A percentile compares a stretch with the other conserved stretches of the same genome.
Conservation (phyloP, 2,329 filamentous ascomycete genomes). For the Sporothrix brunneoviolacea region DNA sequence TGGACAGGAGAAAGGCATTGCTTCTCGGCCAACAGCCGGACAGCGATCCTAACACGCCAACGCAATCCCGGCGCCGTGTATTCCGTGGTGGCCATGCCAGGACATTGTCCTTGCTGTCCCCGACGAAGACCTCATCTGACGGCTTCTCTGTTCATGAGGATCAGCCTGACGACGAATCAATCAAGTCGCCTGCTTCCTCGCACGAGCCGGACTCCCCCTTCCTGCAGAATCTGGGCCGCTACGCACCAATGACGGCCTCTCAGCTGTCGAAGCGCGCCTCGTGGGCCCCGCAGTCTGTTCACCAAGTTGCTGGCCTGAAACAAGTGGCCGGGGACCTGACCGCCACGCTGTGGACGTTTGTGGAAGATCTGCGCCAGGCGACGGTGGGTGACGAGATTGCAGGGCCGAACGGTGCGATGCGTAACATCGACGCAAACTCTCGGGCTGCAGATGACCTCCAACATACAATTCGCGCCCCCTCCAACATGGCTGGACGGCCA, state of each 20-base stretch:
- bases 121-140: conserved; percentile 37
- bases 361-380: conserved; percentile 90
- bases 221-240: conserved; percentile 24
- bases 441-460: conserved; percentile 26
- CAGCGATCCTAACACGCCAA: conserved; percentile 22
- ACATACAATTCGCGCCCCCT: conserved; percentile 43
- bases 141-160: conserved; percentile 40
- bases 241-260: conserved; percentile 28
- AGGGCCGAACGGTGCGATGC: conserved; percentile 30
- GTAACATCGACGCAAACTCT: conserved; percentile 29
- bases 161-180: conserved; percentile 31
- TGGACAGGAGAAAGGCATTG: conserved; percentile 67
- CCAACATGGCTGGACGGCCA: conserved; percentile 30
- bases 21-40: conserved; percentile 41
- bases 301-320: conserved; percentile 46
- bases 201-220: conserved; percentile 25
- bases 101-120: conserved; percentile 76
- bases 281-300: conserved; percentile 49
- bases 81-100: conserved; percentile 61
- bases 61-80: conserved; percentile 49
- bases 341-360: conserved; percentile 85
- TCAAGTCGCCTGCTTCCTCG: conserved; percentile 26
- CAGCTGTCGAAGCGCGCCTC: conserved; percentile 49
- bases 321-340: conserved; percentile 86
- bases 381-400: conserved; percentile 90